Evolutionary conservation across 768 basidiomycete genomes (phyloP).

Genomic region (Neoboletus subvelutipes): DNA sequence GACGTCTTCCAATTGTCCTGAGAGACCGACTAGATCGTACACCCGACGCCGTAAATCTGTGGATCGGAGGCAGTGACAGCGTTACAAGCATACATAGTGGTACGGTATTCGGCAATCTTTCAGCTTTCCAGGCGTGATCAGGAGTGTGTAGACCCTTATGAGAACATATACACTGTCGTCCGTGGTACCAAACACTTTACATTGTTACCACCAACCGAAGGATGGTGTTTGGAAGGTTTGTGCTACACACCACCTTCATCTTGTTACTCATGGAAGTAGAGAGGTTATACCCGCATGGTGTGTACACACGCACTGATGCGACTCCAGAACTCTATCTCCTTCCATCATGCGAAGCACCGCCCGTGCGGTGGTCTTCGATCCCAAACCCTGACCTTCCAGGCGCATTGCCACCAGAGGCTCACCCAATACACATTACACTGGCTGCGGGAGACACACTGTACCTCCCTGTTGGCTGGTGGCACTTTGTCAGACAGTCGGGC

Average conservation of each 20-base stretch:
- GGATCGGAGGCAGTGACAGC: slow-evolving; percentile 81
- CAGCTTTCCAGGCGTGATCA: background rate
- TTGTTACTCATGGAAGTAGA: slow-evolving; percentile 39
- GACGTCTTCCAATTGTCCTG: background rate
- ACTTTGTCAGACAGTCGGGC: slow-evolving; percentile 75
- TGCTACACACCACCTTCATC: background rate
- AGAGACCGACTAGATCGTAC: slow-evolving; percentile 40
- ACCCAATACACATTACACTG: slow-evolving; percentile 67
- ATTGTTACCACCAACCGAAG: slow-evolving; percentile 86
- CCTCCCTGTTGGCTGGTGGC: slow-evolving; percentile 95
- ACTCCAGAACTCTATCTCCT: slow-evolving; percentile 28
- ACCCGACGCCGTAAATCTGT: slow-evolving; percentile 91
- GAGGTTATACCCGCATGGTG: slow-evolving; percentile 63
- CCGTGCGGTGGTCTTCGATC: slow-evolving; percentile 84
- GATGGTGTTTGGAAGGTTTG: slow-evolving; percentile 77
- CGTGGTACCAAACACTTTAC: slow-evolving; percentile 85
- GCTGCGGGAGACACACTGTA: slow-evolving; percentile 78
- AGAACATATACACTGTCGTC: slow-evolving; percentile 89
- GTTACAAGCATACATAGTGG: slow-evolving; percentile 87
- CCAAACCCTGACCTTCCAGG: slow-evolving; percentile 51
- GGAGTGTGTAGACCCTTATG: slow-evolving; percentile 68
- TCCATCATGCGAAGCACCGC: slow-evolving; percentile 36
- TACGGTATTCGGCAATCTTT: slow-evolving; percentile 30
- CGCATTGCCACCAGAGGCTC: slow-evolving; percentile 49
- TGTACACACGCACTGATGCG: slow-evolving; percentile 45